Conservation (phyloP, 2,329 filamentous ascomycete genomes). For the Pestalotiopsis sp. region DNA sequence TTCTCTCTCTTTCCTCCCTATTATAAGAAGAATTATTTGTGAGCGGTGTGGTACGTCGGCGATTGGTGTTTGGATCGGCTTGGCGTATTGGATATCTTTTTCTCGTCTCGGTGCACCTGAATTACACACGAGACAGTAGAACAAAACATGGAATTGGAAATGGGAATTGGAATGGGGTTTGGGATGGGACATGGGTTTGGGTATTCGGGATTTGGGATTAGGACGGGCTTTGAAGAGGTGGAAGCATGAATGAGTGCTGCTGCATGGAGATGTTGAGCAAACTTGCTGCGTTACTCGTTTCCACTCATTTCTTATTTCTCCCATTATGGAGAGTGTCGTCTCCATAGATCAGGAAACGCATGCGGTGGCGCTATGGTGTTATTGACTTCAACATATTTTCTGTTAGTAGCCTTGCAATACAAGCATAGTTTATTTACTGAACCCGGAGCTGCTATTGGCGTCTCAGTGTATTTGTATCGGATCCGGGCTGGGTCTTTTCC, state of each 20-base stretch:
- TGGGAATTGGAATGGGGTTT: neutral
- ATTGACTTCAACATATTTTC: too few relatives aligned
- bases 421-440: too few relatives aligned
- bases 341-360: neutral
- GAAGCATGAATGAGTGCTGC: neutral
- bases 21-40: neutral
- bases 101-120: constrained; percentile 9
- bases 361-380: neutral
- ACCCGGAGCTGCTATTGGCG: too few relatives aligned
- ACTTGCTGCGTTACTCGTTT: neutral
- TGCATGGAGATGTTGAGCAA: neutral
- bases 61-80: constrained; percentile 5
- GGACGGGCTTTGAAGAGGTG: neutral
- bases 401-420: too few relatives aligned
- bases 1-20: neutral
- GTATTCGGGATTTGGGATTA: neutral
- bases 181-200: neutral
- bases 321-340: neutral
- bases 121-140: neutral
- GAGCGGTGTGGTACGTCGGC: constrained; percentile 4
- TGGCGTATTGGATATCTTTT: constrained; percentile 5
- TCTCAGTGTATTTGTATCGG: too few relatives aligned
- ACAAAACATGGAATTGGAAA: neutral
- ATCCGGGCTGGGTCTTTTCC: too few relatives aligned
- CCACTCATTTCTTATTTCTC: neutral